A percentile compares a stretch with the other conserved stretches of the same genome.
Evolutionary conservation across 1,139 yeast species (phyloP).

Genomic region (Candida sojae): DNA sequence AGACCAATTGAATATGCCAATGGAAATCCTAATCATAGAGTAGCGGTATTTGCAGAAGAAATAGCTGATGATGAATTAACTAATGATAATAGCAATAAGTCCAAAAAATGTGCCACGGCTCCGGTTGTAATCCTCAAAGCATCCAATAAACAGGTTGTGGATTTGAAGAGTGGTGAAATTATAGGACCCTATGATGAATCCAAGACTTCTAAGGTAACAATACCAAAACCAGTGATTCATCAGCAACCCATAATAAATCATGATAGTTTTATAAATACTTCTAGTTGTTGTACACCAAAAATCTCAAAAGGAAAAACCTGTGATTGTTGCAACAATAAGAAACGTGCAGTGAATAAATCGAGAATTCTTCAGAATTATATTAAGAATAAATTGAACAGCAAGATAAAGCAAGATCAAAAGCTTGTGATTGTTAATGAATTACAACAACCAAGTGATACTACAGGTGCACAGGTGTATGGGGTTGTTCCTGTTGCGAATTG

Average conservation of each 20-base stretch:
- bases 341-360: conserved; percentile 30
- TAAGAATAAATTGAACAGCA: conserved; percentile 18
- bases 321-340: conserved; percentile 26
- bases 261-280: conserved; percentile 37
- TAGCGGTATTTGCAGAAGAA: conserved; percentile 60
- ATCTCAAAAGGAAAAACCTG: conserved; percentile 20
- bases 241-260: conserved; percentile 28
- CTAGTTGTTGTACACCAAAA: conserved; percentile 30
- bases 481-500: conserved; percentile 39
- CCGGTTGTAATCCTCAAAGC: conserved; percentile 49
- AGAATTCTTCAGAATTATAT: conserved; percentile 40
- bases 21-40: conserved; percentile 51
- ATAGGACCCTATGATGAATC: conserved; percentile 41
- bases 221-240: conserved; percentile 23
- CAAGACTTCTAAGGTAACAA: conserved; percentile 13
- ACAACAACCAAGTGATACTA: neutral
- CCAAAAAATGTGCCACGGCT: conserved; percentile 16
- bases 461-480: conserved; percentile 17
- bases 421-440: neutral
- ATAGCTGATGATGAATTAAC: conserved; percentile 17
- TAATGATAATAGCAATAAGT: neutral
- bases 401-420: neutral
- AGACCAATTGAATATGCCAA: conserved; percentile 61
- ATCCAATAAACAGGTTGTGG: conserved; percentile 52
- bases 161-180: conserved; percentile 46